Percentiles rank a stretch among this genome's conserved stretches.
phyloP scores from a whole-genome alignment of 352 stramenopile species.

The Thraustochytrium sp. region DNA sequence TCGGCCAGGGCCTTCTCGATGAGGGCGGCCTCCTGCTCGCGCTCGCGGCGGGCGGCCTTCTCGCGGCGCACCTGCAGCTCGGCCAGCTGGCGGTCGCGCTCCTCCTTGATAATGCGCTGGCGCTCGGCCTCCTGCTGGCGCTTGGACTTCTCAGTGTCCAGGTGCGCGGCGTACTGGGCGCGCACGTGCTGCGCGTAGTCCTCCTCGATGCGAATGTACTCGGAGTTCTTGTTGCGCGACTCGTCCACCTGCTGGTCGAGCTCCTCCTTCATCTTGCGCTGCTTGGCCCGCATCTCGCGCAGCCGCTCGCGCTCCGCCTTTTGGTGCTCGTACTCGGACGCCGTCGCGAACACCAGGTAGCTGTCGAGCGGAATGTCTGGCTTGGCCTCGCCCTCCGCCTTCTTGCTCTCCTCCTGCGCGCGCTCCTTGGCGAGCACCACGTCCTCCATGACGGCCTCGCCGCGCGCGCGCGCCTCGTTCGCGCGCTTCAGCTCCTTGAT shows the following conservation, averaged over 20 bases:
- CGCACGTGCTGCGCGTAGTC: conserved; percentile 11
- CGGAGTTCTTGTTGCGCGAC: conserved; percentile 1
- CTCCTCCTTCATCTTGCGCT: conserved; percentile 28
- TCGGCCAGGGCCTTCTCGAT: not conserved
- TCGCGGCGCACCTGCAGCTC: conserved; percentile 7
- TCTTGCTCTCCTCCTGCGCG: not conserved
- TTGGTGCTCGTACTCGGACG: conserved; percentile 22
- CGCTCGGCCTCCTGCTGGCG: not conserved
- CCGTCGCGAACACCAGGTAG: conserved; percentile 20
- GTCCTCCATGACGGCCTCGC: not conserved
- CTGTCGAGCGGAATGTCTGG: conserved; percentile 29
- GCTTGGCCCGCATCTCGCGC: not conserved
- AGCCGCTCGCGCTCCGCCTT: not conserved
- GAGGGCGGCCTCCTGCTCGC: not conserved
- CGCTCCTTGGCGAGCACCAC: conserved; percentile 21
- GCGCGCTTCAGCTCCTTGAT: conserved; percentile 29
- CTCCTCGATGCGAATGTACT: not conserved
- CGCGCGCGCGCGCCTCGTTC: not conserved
- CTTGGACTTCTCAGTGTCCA: not conserved
- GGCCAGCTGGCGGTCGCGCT: conserved; percentile 17
- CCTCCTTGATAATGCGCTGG: not conserved
- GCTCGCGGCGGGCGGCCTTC: not conserved
- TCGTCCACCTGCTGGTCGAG: not conserved
- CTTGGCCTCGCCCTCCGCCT: not conserved
- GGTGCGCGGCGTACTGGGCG: not conserved